Conservation (phyloP, 345 rosid species). For the Excoecaria cochinchinensis region DNA sequence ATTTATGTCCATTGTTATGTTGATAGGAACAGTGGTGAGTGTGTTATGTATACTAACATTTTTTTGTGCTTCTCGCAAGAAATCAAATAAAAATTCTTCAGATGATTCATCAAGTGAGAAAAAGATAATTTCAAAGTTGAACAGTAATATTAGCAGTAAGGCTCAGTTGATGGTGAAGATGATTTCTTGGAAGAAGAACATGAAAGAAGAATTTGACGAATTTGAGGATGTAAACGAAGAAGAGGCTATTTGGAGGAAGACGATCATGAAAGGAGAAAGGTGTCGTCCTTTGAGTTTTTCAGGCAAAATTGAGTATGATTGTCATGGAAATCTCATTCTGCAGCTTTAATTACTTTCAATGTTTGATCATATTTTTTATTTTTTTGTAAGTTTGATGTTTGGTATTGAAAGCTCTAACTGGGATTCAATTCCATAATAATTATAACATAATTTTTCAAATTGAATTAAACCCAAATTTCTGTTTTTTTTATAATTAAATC, state of each 20-base stretch:
- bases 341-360: background rate
- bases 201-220: slow-evolving; percentile 14
- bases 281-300: slow-evolving; percentile 56
- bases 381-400: too few relatives aligned
- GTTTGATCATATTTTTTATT: background rate
- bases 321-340: slow-evolving; percentile 38
- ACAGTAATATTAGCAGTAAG: slow-evolving; percentile 39
- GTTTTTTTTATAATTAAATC: too few relatives aligned
- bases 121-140: slow-evolving; percentile 39
- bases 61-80: slow-evolving; percentile 26
- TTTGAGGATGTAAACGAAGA: slow-evolving; percentile 27
- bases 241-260: slow-evolving; percentile 54
- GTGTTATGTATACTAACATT: slow-evolving; percentile 21
- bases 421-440: too few relatives aligned
- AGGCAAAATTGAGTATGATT: slow-evolving; percentile 51
- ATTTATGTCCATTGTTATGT: background rate
- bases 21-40: slow-evolving; percentile 5
- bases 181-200: slow-evolving; percentile 48
- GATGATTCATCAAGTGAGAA: slow-evolving; percentile 1
- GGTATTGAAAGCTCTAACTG: too few relatives aligned
- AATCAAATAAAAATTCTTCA: background rate
- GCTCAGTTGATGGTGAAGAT: slow-evolving; percentile 48
- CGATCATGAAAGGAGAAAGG: slow-evolving; percentile 50
- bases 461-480: too few relatives aligned
- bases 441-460: too few relatives aligned